These are phyloP conservation scores for Knoxdaviesia proteae DNA, from an alignment of 2,329 filamentous ascomycete genomes.

Conservation along the genomic window DNA sequence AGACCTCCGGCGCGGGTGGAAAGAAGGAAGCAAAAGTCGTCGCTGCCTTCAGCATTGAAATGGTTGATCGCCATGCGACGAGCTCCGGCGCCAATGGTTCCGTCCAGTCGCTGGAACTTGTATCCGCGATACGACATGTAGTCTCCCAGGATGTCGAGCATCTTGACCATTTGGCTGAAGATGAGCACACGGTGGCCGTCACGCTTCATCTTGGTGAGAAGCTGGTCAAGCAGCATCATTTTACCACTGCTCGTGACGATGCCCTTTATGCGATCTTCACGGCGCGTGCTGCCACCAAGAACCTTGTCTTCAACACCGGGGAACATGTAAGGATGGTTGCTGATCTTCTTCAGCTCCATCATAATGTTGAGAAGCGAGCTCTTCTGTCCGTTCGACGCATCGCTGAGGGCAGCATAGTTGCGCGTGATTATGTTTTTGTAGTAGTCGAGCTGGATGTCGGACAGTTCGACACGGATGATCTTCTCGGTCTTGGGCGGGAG, in stretches of 20 bases:
- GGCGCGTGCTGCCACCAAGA: constrained; percentile 54
- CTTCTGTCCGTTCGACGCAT: constrained; percentile 77
- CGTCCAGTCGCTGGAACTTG: constrained; percentile 83
- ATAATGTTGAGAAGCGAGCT: constrained; percentile 94
- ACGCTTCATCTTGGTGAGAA: constrained; percentile 81
- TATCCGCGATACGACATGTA: constrained; percentile 89
- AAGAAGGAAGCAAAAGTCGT: constrained; percentile 88
- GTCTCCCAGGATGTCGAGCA: constrained; percentile 89
- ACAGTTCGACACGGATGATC: constrained; percentile 93
- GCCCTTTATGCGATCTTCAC: constrained; percentile 79
- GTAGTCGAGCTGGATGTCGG: constrained; percentile 89
- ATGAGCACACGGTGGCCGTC: constrained; percentile 93
- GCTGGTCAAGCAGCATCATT: constrained; percentile 95
- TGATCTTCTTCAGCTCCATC: constrained; percentile 99
- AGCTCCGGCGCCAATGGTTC: constrained; percentile 74
- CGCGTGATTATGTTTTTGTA: constrained; percentile 97
- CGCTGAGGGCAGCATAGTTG: constrained; percentile 86
- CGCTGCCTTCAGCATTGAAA: constrained; percentile 90
- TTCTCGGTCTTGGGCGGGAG: constrained; percentile 95
- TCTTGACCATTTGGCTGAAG: constrained; percentile 99
- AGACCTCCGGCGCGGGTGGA: constrained; percentile 90
- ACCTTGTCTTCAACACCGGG: constrained; percentile 82
- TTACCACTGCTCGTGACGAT: constrained; percentile 95
- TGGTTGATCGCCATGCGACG: constrained; percentile 91
- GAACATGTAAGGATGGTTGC: constrained; percentile 98